Conservation (phyloP, 176 grass and related monocot species). For the Alopecurus myosuroides region DNA sequence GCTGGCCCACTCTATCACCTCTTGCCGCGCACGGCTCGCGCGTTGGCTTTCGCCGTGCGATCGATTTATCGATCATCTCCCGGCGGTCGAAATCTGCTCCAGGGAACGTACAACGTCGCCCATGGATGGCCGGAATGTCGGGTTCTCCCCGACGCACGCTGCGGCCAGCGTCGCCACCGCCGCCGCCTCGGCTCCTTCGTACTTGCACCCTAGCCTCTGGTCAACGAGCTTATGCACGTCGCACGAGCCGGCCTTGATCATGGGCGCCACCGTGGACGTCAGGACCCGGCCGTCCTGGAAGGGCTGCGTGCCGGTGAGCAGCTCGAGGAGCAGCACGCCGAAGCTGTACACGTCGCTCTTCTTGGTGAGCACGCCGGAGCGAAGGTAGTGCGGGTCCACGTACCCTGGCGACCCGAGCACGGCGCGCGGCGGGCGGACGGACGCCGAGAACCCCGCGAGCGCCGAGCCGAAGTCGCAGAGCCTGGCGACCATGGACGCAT, state of each 20-base stretch:
- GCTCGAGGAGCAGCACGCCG: slow-evolving; percentile 77
- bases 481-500: slow-evolving; percentile 51
- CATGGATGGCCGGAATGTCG: slow-evolving; percentile 54
- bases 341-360: slow-evolving; percentile 94
- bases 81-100: neutral
- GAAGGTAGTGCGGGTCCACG: slow-evolving; percentile 92
- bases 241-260: neutral
- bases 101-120: slow-evolving; percentile 33
- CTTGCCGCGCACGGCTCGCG: neutral
- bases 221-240: slow-evolving; percentile 38
- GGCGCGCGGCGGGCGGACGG: slow-evolving; percentile 32
- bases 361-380: slow-evolving; percentile 53
- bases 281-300: slow-evolving; percentile 55
- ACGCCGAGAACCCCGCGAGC: slow-evolving; percentile 58
- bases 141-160: slow-evolving; percentile 39
- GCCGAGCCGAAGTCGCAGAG: slow-evolving; percentile 92
- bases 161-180: slow-evolving; percentile 21
- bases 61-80: neutral
- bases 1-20: neutral
- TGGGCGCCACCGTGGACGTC: slow-evolving; percentile 27
- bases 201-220: slow-evolving; percentile 37
- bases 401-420: slow-evolving; percentile 68
- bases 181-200: slow-evolving; percentile 32
- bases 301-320: slow-evolving; percentile 65
- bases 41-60: neutral